Evolutionary conservation across 371 early-diverging fungal genomes (phyloP), one percentile per base, ranked within the genome.

Genomic region (Nosema muscidifuracis): DNA sequence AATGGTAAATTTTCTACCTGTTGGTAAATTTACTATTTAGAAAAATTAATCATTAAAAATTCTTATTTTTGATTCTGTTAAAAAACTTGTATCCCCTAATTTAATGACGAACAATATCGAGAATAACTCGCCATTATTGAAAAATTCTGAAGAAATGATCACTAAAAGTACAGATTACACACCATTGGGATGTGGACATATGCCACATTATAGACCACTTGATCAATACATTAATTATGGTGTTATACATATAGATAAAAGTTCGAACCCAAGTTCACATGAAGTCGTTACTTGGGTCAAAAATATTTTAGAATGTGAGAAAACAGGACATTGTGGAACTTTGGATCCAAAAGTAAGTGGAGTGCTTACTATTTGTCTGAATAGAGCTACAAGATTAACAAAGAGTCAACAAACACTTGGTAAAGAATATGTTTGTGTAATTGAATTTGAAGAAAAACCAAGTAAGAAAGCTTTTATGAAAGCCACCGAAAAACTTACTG

Each of bases 251-350:
- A 86, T 94, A 63, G 92, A 93, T 85, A 95, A 98, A 87, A 96
- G 97, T 62, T 88, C 94, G 58, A 96, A 96, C 86, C 99, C 99
- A 62, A 94, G 94, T 43, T 95, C 96, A 43, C 99, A 98, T 87
- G 99, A 98, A 86, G 97, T 98, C 51, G 99, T 98, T 51, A 95
- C 99, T 62, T 98, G 99, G 99, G 91, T 98, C 71, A 90, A 94
- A 67, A 90, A 94, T 74, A 98, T 98, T 72, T 88, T 98, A 63
- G 88, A 92, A 66, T 93, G 92, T 50, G 95, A 97, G 77, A 97
- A 95, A 85, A 98, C 97, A 38, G 99, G 99, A 51, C 99, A 98
- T 87, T 87, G 89, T 80, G 99, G 99, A 70, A 98, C 99, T 13
- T 88, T 98, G 12, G 99, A 98, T 86, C 99, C 99, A 74, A 94